Percentiles rank a stretch among this genome's conserved stretches.
These are phyloP conservation scores for Termitomyces sp. DNA, from an alignment of 768 basidiomycete species.

Conservation along the genomic window DNA sequence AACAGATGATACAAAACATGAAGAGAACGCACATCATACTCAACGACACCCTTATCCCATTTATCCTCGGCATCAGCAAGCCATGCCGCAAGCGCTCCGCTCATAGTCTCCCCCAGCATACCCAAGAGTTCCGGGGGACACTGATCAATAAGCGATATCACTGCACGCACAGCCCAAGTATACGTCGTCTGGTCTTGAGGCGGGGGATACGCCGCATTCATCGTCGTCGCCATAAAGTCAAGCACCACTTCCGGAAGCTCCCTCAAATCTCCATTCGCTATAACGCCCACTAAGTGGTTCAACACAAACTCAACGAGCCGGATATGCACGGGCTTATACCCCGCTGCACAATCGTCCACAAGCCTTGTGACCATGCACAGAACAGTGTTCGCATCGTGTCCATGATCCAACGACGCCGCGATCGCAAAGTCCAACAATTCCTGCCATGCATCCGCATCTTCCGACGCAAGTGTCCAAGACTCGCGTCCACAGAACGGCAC, in stretches of 20 bases:
- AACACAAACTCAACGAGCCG: slow-evolving; percentile 62
- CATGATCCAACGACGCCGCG: slow-evolving; percentile 55
- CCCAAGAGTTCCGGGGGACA: slow-evolving; percentile 33
- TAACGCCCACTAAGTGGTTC: slow-evolving; percentile 39
- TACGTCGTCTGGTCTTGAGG: slow-evolving; percentile 46
- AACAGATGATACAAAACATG: slow-evolving; percentile 1
- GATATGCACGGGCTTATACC: slow-evolving; percentile 12
- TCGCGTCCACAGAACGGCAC: slow-evolving; percentile 50
- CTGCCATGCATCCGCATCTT: slow-evolving; percentile 59
- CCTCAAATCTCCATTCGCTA: slow-evolving; percentile 30
- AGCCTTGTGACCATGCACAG: slow-evolving; percentile 50
- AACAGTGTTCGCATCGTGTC: slow-evolving; percentile 44
- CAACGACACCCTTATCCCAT: slow-evolving; percentile 50
- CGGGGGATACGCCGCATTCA: slow-evolving; percentile 64
- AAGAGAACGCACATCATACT: slow-evolving; percentile 43
- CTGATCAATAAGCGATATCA: slow-evolving; percentile 46
- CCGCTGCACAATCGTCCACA: slow-evolving; percentile 7
- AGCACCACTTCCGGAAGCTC: slow-evolving; percentile 50
- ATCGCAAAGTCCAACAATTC: slow-evolving; percentile 44
- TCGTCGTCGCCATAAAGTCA: slow-evolving; percentile 54
- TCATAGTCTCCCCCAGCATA: slow-evolving; percentile 27
- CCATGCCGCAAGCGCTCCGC: slow-evolving; percentile 52
- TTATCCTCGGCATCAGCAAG: slow-evolving; percentile 50
- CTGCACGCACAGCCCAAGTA: slow-evolving; percentile 57
- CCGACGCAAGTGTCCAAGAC: slow-evolving; percentile 25